Conservation (phyloP, 2,329 filamentous ascomycete species). For the Hypoxylon sp. region DNA sequence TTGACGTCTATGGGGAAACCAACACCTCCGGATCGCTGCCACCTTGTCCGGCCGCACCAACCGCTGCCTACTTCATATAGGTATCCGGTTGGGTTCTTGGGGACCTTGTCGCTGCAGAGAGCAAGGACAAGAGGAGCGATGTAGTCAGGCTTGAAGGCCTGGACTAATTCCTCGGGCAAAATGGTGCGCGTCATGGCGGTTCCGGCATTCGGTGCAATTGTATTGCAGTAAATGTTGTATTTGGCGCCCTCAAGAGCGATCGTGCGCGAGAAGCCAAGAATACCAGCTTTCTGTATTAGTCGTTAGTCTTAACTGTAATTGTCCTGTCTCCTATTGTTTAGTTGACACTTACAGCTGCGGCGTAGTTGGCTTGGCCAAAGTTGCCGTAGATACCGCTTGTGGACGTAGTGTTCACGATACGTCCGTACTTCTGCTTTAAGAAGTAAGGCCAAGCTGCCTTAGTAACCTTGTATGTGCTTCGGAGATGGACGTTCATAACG, state of each 20-base stretch:
- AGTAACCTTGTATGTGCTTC: constrained; percentile 95
- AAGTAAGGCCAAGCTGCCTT: constrained; percentile 99
- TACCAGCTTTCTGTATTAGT: constrained; percentile 80
- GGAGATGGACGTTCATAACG: constrained; percentile 91
- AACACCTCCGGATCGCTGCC: constrained; percentile 91
- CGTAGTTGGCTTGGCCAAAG: constrained; percentile 98
- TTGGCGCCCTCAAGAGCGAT: constrained; percentile 94
- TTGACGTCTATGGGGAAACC: constrained; percentile 90
- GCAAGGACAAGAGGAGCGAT: constrained; percentile 93
- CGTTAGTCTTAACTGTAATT: constrained; percentile 42
- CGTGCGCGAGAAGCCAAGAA: constrained; percentile 94
- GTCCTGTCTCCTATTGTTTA: constrained; percentile 9
- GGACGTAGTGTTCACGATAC: constrained; percentile 95
- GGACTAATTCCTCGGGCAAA: constrained; percentile 96
- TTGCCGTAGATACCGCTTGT: constrained; percentile 99
- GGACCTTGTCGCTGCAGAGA: constrained; percentile 87
- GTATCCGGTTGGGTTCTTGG: constrained; percentile 84
- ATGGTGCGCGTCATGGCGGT: constrained; percentile 95
- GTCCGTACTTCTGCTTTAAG: constrained; percentile 98
- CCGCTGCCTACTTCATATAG: constrained; percentile 96
- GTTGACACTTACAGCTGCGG: constrained; percentile 77
- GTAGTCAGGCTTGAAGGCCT: constrained; percentile 99
- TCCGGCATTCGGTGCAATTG: constrained; percentile 96
- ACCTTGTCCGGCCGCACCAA: constrained; percentile 92
- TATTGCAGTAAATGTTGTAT: constrained; percentile 99